Conservation (phyloP, 2,329 filamentous ascomycete genomes). For the Hypocreales sp. region DNA sequence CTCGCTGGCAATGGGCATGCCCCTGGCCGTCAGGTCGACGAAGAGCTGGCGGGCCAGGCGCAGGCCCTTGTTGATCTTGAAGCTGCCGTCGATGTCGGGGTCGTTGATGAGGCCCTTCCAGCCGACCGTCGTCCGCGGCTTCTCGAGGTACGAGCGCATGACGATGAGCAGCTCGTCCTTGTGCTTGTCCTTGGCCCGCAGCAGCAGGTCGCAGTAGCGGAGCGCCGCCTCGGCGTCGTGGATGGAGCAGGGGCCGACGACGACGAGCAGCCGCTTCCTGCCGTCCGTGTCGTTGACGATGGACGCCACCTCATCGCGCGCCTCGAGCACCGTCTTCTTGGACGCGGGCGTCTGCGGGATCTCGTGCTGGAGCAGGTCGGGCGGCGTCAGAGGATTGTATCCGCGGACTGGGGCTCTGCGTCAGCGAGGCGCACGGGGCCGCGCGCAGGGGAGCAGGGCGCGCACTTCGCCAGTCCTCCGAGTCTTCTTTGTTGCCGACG, state of each 20-base stretch:
- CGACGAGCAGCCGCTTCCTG: conserved; percentile 47
- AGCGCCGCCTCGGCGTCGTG: conserved; percentile 85
- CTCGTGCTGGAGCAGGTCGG: conserved; percentile 89
- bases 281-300: conserved; percentile 52
- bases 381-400: conserved; percentile 85
- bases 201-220: conserved; percentile 77
- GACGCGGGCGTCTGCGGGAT: conserved; percentile 48
- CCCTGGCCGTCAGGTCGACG: conserved; percentile 76
- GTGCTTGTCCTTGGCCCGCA: conserved; percentile 75
- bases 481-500: conserved; percentile 56
- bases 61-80: conserved; percentile 97
- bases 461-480: conserved; percentile 75
- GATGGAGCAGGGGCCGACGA: conserved; percentile 92
- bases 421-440: neutral
- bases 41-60: conserved; percentile 79
- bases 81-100: conserved; percentile 94
- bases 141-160: conserved; percentile 97
- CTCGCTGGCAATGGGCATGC: conserved; percentile 93
- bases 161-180: conserved; percentile 82
- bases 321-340: conserved; percentile 43
- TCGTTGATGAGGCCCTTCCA: conserved; percentile 99
- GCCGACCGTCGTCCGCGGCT: conserved; percentile 91
- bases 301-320: conserved; percentile 49
- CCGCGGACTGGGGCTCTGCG: conserved; percentile 46
- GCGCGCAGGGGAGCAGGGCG: conserved; percentile 5